phyloP scores from a whole-genome alignment of 75 land plant species.

The Cunninghamia lanceolata region DNA sequence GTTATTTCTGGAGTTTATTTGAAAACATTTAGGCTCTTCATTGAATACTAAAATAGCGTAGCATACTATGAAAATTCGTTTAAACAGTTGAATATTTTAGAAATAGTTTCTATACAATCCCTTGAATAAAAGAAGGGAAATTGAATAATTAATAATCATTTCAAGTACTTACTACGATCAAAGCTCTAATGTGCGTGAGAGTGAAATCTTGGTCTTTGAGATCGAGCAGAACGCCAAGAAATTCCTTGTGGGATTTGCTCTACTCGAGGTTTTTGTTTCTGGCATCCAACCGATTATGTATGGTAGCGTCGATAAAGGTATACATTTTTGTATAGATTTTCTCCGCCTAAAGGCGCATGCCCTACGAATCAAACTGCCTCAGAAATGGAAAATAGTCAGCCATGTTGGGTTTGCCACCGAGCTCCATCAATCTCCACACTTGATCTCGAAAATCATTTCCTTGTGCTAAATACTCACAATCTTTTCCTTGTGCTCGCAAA shows the following conservation, averaged over 20 bases:
- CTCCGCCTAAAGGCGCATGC: slow-evolving; percentile 20
- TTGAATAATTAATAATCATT: no score
- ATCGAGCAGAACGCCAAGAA: slow-evolving; percentile 33
- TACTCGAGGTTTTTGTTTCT: not conserved
- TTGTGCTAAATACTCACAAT: slow-evolving; percentile 18
- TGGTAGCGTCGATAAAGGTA: slow-evolving; percentile 17
- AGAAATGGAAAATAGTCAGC: slow-evolving; percentile 31
- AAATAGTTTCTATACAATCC: no score
- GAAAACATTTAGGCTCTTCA: no score
- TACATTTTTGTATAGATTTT: slow-evolving; percentile 12
- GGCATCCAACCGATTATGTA: slow-evolving; percentile 13
- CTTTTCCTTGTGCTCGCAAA: not conserved
- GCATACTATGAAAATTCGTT: no score
- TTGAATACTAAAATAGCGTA: no score
- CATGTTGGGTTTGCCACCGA: no score
- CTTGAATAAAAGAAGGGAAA: no score
- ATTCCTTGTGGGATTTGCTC: slow-evolving; percentile 19
- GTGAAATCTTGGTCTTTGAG: slow-evolving; percentile 15
- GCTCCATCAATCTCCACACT: slow-evolving; percentile 26
- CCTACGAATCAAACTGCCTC: slow-evolving; percentile 28
- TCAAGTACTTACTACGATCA: no score
- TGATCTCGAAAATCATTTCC: slow-evolving; percentile 23
- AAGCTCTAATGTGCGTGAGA: no score
- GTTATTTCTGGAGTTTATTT: no score
- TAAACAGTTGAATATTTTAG: no score